These are phyloP conservation scores for Saitozyma podzolica DNA, from an alignment of 768 basidiomycete genomes.

Conservation along the genomic window DNA sequence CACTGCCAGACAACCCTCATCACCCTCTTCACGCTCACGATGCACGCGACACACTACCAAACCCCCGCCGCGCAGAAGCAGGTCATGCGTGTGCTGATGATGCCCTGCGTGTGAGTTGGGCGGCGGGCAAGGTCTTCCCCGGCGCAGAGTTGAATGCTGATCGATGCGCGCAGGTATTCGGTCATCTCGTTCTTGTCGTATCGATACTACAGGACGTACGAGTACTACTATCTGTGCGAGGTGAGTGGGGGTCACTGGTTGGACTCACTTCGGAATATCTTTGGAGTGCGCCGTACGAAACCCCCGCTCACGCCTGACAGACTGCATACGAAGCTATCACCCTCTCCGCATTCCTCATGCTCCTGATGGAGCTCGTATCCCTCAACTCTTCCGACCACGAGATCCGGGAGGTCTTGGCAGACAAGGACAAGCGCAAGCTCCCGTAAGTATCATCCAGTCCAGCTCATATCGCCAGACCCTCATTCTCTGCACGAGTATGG, in stretches of 20 bases:
- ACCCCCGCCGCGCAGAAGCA: conserved; percentile 34
- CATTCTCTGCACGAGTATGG: no score
- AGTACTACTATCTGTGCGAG: conserved; percentile 39
- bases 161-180: conserved; percentile 15
- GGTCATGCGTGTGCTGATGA: conserved; percentile 35
- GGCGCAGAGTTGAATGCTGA: neutral
- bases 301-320: conserved; percentile 4
- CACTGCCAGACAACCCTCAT: conserved; percentile 34
- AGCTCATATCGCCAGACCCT: neutral
- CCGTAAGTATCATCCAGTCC: conserved; percentile 58
- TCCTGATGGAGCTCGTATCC: conserved; percentile 83
- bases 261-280: neutral
- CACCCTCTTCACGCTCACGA: conserved; percentile 36
- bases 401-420: conserved; percentile 66
- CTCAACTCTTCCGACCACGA: conserved; percentile 65
- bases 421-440: conserved; percentile 75
- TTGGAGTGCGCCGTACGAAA: no score
- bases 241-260: conserved; percentile 7
- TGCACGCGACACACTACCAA: conserved; percentile 43
- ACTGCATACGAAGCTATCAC: conserved; percentile 65
- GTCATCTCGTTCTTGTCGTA: conserved; percentile 42
- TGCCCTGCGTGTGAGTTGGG: conserved; percentile 27
- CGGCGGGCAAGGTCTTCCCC: neutral
- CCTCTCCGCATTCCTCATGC: conserved; percentile 78
- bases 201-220: conserved; percentile 36